Conservation (phyloP, 129 eudicot species). For the Calendula officinalis region DNA sequence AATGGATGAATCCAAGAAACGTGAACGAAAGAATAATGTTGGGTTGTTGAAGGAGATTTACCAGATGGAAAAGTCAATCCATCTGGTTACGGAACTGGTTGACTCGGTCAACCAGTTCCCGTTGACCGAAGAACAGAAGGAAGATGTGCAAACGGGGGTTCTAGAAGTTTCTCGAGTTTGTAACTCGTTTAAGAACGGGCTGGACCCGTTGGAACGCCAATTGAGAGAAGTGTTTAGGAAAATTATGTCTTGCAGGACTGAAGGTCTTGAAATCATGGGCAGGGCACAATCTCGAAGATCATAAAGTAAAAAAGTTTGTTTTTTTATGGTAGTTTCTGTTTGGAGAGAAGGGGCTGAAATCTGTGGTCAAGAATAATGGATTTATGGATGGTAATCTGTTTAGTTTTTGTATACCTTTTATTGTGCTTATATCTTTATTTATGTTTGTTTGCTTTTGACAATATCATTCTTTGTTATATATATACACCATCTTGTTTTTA, state of each 20-base stretch:
- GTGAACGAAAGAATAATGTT: conserved; percentile 46
- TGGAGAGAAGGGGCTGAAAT: conserved; percentile 14
- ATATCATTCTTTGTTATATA: conserved; percentile 23
- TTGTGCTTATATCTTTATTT: conserved; percentile 34
- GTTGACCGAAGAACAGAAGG: conserved; percentile 54
- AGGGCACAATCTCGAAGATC: conserved; percentile 32
- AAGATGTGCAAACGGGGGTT: conserved; percentile 45
- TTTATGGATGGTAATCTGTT: conserved; percentile 12
- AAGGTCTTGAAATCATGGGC: conserved; percentile 63
- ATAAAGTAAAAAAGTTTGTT: conserved; percentile 12
- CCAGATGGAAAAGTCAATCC: conserved; percentile 56
- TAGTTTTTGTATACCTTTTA: conserved; percentile 25
- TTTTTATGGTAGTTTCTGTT: conserved; percentile 20
- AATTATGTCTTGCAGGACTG: conserved; percentile 66
- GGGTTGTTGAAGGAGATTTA: conserved; percentile 73
- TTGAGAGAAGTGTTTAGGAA: conserved; percentile 63
- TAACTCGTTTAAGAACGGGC: conserved; percentile 47
- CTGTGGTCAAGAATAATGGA: conserved; percentile 25
- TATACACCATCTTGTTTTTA: conserved; percentile 19
- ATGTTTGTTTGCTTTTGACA: conserved; percentile 25
- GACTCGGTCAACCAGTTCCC: conserved; percentile 68
- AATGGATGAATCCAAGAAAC: conserved; percentile 68
- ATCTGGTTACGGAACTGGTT: conserved; percentile 58
- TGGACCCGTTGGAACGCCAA: conserved; percentile 71
- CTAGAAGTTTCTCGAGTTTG: conserved; percentile 43